A percentile compares a stretch with the other conserved stretches of the same genome.
Evolutionary conservation across 2,329 filamentous ascomycete genomes (phyloP).

Genomic region (Colletotrichum aenigma): DNA sequence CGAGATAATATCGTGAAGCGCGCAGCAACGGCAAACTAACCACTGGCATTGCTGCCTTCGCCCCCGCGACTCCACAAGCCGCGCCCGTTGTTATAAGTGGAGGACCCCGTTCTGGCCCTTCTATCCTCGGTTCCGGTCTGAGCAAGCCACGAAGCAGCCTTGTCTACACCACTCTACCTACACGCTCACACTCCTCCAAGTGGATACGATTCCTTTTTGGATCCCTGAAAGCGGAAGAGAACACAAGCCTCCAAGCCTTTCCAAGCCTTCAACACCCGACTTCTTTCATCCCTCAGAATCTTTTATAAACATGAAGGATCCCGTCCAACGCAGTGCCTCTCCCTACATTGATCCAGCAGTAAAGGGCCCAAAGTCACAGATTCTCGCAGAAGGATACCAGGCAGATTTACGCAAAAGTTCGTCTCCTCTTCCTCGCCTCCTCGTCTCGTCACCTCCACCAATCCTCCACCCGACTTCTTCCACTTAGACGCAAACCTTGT

Average conservation of each 20-base stretch:
- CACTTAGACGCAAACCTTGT: not conserved
- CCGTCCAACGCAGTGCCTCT: slow-evolving; percentile 41
- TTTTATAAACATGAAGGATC: slow-evolving; percentile 45
- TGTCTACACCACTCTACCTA: not conserved
- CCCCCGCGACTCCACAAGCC: slow-evolving; percentile 19
- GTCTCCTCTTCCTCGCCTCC: slow-evolving; percentile 26
- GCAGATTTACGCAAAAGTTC: slow-evolving; percentile 45
- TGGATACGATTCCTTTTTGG: slow-evolving; percentile 15
- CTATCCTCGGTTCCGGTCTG: slow-evolving; percentile 17
- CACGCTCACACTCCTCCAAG: not conserved
- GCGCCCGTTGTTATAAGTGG: slow-evolving; percentile 21
- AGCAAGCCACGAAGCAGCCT: slow-evolving; percentile 16
- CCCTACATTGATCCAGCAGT: slow-evolving; percentile 41
- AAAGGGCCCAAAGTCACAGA: slow-evolving; percentile 43
- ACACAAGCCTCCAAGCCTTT: slow-evolving; percentile 18
- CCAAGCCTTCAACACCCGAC: slow-evolving; percentile 19
- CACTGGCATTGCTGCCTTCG: not conserved
- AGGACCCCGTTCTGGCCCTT: slow-evolving; percentile 15
- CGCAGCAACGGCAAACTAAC: not conserved
- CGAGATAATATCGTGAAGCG: slow-evolving; percentile 21
- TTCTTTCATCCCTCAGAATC: slow-evolving; percentile 5
- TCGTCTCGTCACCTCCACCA: not conserved
- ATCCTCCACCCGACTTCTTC: not conserved
- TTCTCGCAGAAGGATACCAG: slow-evolving; percentile 36
- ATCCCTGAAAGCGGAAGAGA: slow-evolving; percentile 21